Conservation (phyloP, 768 basidiomycete species). For the Collybia nuda region DNA sequence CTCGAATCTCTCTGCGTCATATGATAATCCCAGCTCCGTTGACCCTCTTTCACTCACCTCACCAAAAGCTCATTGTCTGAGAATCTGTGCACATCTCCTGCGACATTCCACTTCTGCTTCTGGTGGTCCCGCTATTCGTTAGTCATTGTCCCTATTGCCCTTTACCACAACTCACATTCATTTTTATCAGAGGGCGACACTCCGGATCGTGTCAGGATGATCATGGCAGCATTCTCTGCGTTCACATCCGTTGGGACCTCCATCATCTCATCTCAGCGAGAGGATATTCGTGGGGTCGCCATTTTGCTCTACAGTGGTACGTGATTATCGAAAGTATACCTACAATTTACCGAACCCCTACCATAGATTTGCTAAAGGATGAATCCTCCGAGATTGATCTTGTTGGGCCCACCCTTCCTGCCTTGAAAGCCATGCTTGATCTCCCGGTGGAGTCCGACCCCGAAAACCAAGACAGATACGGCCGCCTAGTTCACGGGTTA, state of each 20-base stretch:
- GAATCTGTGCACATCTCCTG: constrained; percentile 81
- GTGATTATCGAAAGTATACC: constrained; percentile 8
- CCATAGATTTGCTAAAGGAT: constrained; percentile 77
- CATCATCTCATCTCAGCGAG: constrained; percentile 54
- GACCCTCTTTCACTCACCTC: constrained; percentile 43
- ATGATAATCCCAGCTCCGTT: constrained; percentile 25
- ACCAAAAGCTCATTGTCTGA: constrained; percentile 66
- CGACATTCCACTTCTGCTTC: constrained; percentile 66
- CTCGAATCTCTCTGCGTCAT: constrained; percentile 51
- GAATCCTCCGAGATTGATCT: constrained; percentile 80
- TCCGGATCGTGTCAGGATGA: constrained; percentile 60
- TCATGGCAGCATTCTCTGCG: constrained; percentile 61
- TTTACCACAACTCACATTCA: constrained; percentile 1
- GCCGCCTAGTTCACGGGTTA: constrained; percentile 69
- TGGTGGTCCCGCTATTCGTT: constrained; percentile 54
- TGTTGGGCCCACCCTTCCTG: constrained; percentile 76
- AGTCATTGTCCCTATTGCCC: constrained; percentile 10
- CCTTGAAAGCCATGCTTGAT: constrained; percentile 74
- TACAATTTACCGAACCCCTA: constrained; percentile 1
- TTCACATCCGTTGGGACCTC: constrained; percentile 59
- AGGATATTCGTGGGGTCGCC: constrained; percentile 79
- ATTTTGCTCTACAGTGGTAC: constrained; percentile 79
- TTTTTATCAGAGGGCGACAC: constrained; percentile 44
- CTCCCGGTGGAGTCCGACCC: constrained; percentile 39
- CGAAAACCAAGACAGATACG: constrained; percentile 51